Evolutionary conservation across 192 early-diverging fungal species (phyloP).

Genomic region (Phycomyces nitens): DNA sequence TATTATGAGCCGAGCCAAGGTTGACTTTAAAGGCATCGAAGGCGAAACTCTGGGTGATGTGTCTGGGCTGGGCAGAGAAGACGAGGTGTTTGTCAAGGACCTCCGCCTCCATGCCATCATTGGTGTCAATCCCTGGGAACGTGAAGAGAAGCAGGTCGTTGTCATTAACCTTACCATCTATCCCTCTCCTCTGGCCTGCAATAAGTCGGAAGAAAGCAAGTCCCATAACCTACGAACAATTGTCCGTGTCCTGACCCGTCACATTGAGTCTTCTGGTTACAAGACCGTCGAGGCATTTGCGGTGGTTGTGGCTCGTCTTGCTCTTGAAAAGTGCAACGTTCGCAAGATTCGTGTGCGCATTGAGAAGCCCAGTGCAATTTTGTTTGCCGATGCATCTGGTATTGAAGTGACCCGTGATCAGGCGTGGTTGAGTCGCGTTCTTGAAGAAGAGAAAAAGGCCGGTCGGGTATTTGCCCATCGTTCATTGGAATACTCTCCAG

Average conservation of each 20-base stretch:
- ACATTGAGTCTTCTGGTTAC: slow-evolving; percentile 84
- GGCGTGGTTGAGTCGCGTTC: slow-evolving; percentile 20
- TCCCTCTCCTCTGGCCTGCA: slow-evolving; percentile 35
- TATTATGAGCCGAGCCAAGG: slow-evolving; percentile 74
- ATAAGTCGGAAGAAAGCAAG: slow-evolving; percentile 57
- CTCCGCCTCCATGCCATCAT: slow-evolving; percentile 82
- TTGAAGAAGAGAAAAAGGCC: slow-evolving; percentile 23
- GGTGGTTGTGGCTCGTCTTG: slow-evolving; percentile 72
- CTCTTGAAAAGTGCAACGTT: slow-evolving; percentile 77
- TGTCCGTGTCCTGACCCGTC: slow-evolving; percentile 68
- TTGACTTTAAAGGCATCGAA: slow-evolving; percentile 37
- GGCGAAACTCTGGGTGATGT: slow-evolving; percentile 37
- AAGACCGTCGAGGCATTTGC: slow-evolving; percentile 96
- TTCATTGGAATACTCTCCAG: slow-evolving; percentile 11
- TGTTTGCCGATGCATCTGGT: slow-evolving; percentile 86
- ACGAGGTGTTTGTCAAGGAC: slow-evolving; percentile 82
- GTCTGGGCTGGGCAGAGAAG: slow-evolving; percentile 50
- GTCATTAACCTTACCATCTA: slow-evolving; percentile 76
- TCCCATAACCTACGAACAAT: slow-evolving; percentile 90
- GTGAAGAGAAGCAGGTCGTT: slow-evolving; percentile 89
- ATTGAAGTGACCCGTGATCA: slow-evolving; percentile 84
- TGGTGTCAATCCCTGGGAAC: slow-evolving; percentile 94
- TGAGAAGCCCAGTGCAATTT: slow-evolving; percentile 93
- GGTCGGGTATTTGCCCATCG: slow-evolving; percentile 15
- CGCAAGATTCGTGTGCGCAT: slow-evolving; percentile 85